These are phyloP conservation scores for Fusarium longipes DNA, from an alignment of 2,329 filamentous ascomycete genomes.

Conservation along the genomic window DNA sequence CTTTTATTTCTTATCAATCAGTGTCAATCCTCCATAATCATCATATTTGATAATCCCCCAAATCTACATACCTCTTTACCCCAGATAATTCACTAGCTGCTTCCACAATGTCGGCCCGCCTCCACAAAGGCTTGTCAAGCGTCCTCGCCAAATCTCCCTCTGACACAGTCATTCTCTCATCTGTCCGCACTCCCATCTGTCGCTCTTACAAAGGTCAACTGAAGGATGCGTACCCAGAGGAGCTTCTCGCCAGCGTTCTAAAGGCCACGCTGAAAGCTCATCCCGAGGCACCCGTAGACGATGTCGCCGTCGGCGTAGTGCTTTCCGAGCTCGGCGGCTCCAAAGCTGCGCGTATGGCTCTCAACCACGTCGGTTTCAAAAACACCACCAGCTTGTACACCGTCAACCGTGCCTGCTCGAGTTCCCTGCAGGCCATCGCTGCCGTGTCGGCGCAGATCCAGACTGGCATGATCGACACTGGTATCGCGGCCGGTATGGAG, in stretches of 20 bases:
- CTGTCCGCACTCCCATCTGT: slow-evolving; percentile 89
- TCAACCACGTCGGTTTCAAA: slow-evolving; percentile 84
- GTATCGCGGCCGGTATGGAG: slow-evolving; percentile 92
- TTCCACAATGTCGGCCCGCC: slow-evolving; percentile 36
- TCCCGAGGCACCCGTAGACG: slow-evolving; percentile 73
- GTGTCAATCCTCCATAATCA: background rate
- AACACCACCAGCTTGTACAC: slow-evolving; percentile 82
- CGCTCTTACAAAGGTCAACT: slow-evolving; percentile 85
- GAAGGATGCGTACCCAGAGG: slow-evolving; percentile 90
- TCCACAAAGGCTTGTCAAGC: slow-evolving; percentile 70
- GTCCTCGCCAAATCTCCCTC: slow-evolving; percentile 82
- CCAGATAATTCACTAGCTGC: background rate
- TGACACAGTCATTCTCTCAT: slow-evolving; percentile 89
- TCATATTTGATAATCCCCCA: background rate
- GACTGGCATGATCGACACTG: slow-evolving; percentile 76
- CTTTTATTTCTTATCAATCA: slow-evolving; percentile 11
- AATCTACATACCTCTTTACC: background rate
- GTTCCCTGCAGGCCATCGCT: slow-evolving; percentile 81
- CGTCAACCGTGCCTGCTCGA: slow-evolving; percentile 87
- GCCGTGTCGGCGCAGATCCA: slow-evolving; percentile 79
- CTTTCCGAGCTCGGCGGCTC: slow-evolving; percentile 90
- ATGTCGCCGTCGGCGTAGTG: slow-evolving; percentile 88
- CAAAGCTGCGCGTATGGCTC: slow-evolving; percentile 91
- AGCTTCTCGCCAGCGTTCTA: slow-evolving; percentile 78
- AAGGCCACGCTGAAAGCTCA: slow-evolving; percentile 64